A percentile compares a stretch with the other conserved stretches of the same genome.
Conservation (phyloP, 2,329 filamentous ascomycete species). For the Periglandula ipomoeae region DNA sequence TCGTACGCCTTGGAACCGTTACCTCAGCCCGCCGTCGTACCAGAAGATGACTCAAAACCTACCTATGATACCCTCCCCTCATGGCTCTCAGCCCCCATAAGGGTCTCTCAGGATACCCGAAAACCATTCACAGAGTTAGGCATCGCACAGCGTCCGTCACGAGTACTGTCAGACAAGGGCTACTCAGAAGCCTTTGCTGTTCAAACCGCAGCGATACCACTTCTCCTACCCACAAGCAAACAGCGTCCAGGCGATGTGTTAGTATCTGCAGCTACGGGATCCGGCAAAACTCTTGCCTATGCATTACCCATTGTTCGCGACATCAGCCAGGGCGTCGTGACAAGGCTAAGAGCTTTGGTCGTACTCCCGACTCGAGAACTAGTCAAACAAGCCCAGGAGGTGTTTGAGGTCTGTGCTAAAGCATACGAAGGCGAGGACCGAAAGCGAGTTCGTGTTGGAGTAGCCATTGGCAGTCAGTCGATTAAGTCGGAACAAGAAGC, state of each 20-base stretch:
- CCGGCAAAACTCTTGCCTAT: conserved; percentile 91
- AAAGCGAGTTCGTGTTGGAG: conserved; percentile 68
- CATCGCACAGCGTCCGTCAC: conserved; percentile 49
- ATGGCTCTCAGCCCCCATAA: conserved; percentile 73
- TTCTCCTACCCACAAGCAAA: conserved; percentile 59
- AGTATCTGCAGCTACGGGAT: conserved; percentile 87
- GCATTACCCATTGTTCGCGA: conserved; percentile 75
- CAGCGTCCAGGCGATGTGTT: conserved; percentile 68
- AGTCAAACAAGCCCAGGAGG: conserved; percentile 74
- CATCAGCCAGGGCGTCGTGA: conserved; percentile 54
- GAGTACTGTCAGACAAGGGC: conserved; percentile 54
- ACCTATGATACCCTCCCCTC: conserved; percentile 69
- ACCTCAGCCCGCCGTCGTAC: conserved; percentile 62
- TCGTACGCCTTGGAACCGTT: conserved; percentile 70
- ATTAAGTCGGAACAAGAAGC: conserved; percentile 54
- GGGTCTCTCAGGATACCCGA: conserved; percentile 51
- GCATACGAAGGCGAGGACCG: conserved; percentile 46
- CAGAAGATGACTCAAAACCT: conserved; percentile 47
- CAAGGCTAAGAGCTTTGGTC: conserved; percentile 67
- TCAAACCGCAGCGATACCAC: conserved; percentile 53
- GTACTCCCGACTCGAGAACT: conserved; percentile 87
- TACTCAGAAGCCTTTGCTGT: conserved; percentile 34
- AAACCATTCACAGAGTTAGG: conserved; percentile 55
- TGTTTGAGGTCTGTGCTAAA: conserved; percentile 63
- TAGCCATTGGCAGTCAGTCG: conserved; percentile 72